Evolutionary conservation across 2,329 filamentous ascomycete species (phyloP), one percentile per base, ranked within the genome.

Genomic region (Rhinocladiella mackenziei): DNA sequence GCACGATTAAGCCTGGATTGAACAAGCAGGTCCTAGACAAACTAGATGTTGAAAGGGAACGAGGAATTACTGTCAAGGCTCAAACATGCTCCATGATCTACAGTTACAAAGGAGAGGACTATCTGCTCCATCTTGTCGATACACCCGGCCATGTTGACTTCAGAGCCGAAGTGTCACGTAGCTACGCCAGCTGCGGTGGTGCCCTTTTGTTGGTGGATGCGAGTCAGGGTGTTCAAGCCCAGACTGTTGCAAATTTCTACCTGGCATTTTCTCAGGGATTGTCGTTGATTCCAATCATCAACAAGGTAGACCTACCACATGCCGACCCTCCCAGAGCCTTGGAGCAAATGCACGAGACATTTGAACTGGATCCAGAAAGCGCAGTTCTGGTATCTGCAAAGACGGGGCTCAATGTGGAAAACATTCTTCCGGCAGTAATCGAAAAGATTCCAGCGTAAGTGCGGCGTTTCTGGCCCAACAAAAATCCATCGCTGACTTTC

Each of bases 31-130:
- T 97, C 51, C 73, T 98, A 53, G 92, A 98, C 68, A 96, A 95
- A 65, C 78, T 98, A 25, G 92, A 98, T 63, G 92, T 98, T 43
- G 92, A 98, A 70, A 77, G 92, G 39, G 89, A 97, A 67, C 80
- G 92, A 28, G 92, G 92, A 50, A 98, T 98, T 64, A 98, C 92
- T 0, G 92, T 98, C 64, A 98, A 98, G 72, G 92, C 92, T 43
- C 92, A 98, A 72, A 97, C 92, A 45, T 97, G 92, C 68, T 92
- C 84, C 43, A 98, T 98, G 92, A 78, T 98, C 39, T 95, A 96
- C 72, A 88, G 84, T 19, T 74, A 95, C 68, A 72, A 84, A 13
- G 89, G 86, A 11, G 72, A 84, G 22, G 92, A 98, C 65, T 97
- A 97, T 63, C 76, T 98, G 44, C 74, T 98, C 20, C 92, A 98